Percentiles rank a stretch among this genome's conserved stretches.
Conservation (phyloP, 2,329 filamentous ascomycete species). For the Paecilomyces sp. region DNA sequence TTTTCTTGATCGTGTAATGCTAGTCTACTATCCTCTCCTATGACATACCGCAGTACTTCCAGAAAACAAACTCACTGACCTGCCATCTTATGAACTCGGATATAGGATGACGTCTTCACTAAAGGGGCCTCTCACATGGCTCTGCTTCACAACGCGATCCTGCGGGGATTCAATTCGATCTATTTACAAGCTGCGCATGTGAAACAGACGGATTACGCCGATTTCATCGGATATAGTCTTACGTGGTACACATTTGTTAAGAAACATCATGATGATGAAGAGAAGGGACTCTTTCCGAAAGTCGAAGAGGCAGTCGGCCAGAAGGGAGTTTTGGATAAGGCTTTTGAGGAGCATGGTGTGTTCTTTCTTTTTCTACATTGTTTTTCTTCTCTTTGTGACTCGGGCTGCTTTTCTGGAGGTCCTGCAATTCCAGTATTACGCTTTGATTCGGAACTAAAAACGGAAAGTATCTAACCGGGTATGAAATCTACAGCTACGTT, state of each 20-base stretch:
- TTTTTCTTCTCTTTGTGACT: neutral
- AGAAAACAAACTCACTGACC: neutral
- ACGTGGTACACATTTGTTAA: slow-evolving; percentile 28
- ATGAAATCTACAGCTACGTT: neutral
- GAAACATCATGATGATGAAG: slow-evolving; percentile 30
- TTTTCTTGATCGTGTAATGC: too few relatives aligned
- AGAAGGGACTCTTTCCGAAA: slow-evolving; percentile 26
- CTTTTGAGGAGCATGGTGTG: slow-evolving; percentile 26
- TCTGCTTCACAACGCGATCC: slow-evolving; percentile 32
- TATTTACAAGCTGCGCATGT: slow-evolving; percentile 22
- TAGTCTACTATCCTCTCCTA: too few relatives aligned
- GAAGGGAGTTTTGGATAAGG: slow-evolving; percentile 22
- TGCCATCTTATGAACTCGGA: too few relatives aligned
- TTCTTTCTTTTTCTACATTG: neutral
- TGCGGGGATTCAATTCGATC: slow-evolving; percentile 35
- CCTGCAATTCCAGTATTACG: neutral
- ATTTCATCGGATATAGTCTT: slow-evolving; percentile 28
- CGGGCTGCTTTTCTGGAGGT: too few relatives aligned
- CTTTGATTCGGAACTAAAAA: neutral
- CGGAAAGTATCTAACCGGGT: too few relatives aligned
- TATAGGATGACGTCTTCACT: slow-evolving; percentile 3
- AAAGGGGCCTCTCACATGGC: slow-evolving; percentile 12
- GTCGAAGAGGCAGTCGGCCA: slow-evolving; percentile 21
- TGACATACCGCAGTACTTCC: neutral
- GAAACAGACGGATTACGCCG: slow-evolving; percentile 19